Evolutionary conservation across 1,284 basidiomycete species (phyloP), one percentile per base, ranked within the genome.

Genomic region (Grifola frondosa): DNA sequence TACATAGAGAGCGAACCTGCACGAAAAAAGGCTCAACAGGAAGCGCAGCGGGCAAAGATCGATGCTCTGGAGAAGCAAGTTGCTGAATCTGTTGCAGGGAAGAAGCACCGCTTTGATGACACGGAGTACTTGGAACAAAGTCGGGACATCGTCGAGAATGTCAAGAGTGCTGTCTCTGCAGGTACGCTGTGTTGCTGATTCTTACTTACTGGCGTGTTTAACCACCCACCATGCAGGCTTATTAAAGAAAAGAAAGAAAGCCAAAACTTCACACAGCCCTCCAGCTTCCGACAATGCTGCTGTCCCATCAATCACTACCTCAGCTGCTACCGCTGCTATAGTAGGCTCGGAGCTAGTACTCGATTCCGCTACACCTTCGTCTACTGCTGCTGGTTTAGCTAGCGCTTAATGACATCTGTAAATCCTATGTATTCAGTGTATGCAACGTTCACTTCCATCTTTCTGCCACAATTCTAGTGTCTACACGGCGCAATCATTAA

Each of bases 111-210:
- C 30, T 83, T 98, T 42, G 93, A 98, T 37, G 96, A 99, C 61
- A 85, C 81, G 10, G 85, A 96, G 65, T 98, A 89, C 60, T 64
- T 99, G 26, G 94, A 97, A 60, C 87, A 97, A 69, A 95, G 87
- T 59, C 75, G 81, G 60, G 94, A 97, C 60, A 83, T 98, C 33
- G 91, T 94, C 9, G 94, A 97, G 52, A 86, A 80, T 54, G 96
- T 98, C 19, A 89, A 91, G 70, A 91, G 75, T 50, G 96, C 96
- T 0, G 96, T 99, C 5, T 77, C 86, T 37, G 77, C 80, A 34
- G 91, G 90, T 91, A 54, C 56, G 76, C 30, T 29, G 10, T 34
- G 16, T 13, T 15, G 10, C 15, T 13, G 19, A 24, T 3, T 54
- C 21, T 15, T 43, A 31, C 26, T 37, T 6, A 38, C 13, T n/a